Evolutionary conservation across 352 stramenopile species (phyloP), one percentile per base, ranked within the genome.

Genomic region (Phytophthora lateralis): DNA sequence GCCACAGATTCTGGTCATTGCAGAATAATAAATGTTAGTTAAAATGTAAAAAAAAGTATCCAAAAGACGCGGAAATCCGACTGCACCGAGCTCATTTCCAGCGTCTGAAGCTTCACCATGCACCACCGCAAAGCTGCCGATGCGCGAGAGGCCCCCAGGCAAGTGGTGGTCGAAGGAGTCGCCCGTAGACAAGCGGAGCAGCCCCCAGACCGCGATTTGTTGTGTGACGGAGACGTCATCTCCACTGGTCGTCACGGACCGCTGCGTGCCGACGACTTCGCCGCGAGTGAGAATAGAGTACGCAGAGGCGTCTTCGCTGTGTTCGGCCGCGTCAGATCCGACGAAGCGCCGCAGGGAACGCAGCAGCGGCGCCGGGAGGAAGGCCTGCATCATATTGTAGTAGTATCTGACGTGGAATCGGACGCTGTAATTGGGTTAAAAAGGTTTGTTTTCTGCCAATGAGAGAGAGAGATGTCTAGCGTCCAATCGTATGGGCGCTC

Each of bases 301-400:
- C n/a, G 6, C 11, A 9, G 37, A 53, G 1, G n/a, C 1, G 8
- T 62, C 46, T 8, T 55, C 49, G 30, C n/a, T 17, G 26, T 55
- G 46, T 1, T 66, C 44, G n/a, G 5, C 44, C 10, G 63, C 62
- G 17, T 72, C 51, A 12, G 46, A 41, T 11, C 60, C 39, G n/a
- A 51, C 62, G 35, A 72, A 68, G 39, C 72, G 76, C n/a, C 41
- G 57, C n/a, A 83, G 52, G 20, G 76, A 66, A 38, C 66, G 74
- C 60, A 78, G 48, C 8, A 86, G 50, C 48, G 73, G 60, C 34
- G 65, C 64, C 34, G 73, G 53, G 12, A 80, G 8, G 41, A 66
- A 57, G 32, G 37, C 48, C 41, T 66, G 51, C 67, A 68, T 75
- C 18, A 39, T 18, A 42, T 53, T 11, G 15, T n/a, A n/a, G n/a